Conservation (phyloP, 306 rosid genomes). For the Acacia melanoxylon region DNA sequence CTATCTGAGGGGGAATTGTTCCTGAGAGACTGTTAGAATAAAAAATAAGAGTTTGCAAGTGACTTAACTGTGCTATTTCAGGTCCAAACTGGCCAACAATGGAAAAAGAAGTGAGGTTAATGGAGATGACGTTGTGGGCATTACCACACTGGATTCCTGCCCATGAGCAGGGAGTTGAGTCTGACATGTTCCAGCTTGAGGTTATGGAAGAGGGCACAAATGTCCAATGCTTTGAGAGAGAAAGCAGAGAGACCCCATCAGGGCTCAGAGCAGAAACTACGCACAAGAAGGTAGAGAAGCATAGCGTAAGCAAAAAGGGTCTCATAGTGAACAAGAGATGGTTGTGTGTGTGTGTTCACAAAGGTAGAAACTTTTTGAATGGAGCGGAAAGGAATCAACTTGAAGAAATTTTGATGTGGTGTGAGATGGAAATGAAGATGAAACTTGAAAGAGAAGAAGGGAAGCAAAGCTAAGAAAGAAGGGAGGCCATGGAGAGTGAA, state of each 20-base stretch:
- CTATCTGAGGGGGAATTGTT: constrained; percentile 41
- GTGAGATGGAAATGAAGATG: neutral
- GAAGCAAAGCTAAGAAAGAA: neutral
- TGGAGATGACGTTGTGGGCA: constrained; percentile 34
- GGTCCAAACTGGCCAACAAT: constrained; percentile 55
- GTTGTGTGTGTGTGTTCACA: neutral
- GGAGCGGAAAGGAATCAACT: neutral
- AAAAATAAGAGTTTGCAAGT: constrained; percentile 41
- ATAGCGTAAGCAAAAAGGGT: constrained; percentile 24
- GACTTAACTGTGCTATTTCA: constrained; percentile 42
- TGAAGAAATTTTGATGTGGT: neutral
- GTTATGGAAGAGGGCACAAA: constrained; percentile 36
- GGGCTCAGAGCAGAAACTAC: constrained; percentile 36
- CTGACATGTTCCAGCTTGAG: constrained; percentile 51
- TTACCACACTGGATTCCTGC: constrained; percentile 47
- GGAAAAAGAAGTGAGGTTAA: constrained; percentile 41
- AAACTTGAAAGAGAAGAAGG: neutral
- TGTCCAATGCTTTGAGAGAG: constrained; percentile 44
- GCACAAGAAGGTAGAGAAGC: constrained; percentile 20
- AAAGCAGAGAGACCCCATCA: constrained; percentile 48
- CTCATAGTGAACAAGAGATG: neutral
- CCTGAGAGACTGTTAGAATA: constrained; percentile 39
- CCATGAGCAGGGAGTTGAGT: constrained; percentile 63
- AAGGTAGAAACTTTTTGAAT: neutral
- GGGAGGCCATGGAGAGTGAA: neutral